Evolutionary conservation across 768 basidiomycete species (phyloP).

Genomic region (Rhodocollybia butyracea): DNA sequence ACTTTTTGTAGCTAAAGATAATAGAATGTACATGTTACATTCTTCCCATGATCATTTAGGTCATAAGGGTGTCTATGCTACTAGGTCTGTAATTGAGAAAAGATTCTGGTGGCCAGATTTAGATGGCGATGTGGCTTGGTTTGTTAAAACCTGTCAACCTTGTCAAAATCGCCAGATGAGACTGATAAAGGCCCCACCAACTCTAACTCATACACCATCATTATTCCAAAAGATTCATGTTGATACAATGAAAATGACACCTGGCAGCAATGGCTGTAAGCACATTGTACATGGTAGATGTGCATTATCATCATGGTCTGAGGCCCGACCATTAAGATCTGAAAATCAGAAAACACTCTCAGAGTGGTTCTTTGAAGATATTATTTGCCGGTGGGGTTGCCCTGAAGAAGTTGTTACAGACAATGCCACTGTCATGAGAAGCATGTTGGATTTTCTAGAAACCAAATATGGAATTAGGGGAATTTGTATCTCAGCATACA

Average conservation of each 20-base stretch:
- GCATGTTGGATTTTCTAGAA: too few relatives aligned
- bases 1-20: too few relatives aligned
- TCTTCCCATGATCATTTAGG: too few relatives aligned
- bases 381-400: too few relatives aligned
- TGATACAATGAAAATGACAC: slow-evolving; percentile 25
- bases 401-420: too few relatives aligned
- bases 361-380: slow-evolving; percentile 24
- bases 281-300: slow-evolving; percentile 23
- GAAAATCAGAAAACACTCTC: slow-evolving; percentile 20
- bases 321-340: slow-evolving; percentile 16
- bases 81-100: background rate
- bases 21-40: too few relatives aligned
- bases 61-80: slow-evolving; percentile 13
- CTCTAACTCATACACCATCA: slow-evolving; percentile 19
- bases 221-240: slow-evolving; percentile 25
- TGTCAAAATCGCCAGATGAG: slow-evolving; percentile 26
- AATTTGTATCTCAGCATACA: too few relatives aligned
- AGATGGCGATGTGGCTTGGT: slow-evolving; percentile 26
- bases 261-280: slow-evolving; percentile 13
- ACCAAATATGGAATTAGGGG: too few relatives aligned
- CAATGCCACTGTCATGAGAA: too few relatives aligned
- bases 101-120: slow-evolving; percentile 22
- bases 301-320: too few relatives aligned
- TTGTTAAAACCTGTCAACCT: slow-evolving; percentile 26
- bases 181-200: too few relatives aligned